Evolutionary conservation across 1,139 yeast species (phyloP).

Genomic region (Ogataea hybrid): DNA sequence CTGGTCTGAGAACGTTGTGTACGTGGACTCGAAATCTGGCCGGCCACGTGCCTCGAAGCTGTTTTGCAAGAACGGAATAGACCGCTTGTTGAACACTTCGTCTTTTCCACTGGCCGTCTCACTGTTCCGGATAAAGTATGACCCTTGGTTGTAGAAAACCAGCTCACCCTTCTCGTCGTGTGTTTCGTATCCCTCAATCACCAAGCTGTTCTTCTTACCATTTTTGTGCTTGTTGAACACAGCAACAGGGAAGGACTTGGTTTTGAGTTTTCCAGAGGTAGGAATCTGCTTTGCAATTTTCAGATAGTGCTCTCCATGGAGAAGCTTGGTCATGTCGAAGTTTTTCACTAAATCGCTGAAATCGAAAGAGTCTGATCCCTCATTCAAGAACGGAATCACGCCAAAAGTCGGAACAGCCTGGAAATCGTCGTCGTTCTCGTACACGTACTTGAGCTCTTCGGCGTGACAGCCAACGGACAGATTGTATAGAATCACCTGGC

Average conservation of each 20-base stretch:
- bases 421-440: constrained; percentile 76
- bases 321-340: constrained; percentile 83
- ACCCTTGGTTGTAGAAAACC: constrained; percentile 78
- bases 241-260: constrained; percentile 66
- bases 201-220: constrained; percentile 65
- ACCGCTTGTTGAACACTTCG: constrained; percentile 45
- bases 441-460: constrained; percentile 72
- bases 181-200: constrained; percentile 73
- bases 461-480: constrained; percentile 86
- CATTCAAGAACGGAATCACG: constrained; percentile 68
- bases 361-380: constrained; percentile 32
- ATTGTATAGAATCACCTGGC: constrained; percentile 82
- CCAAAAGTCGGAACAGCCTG: constrained; percentile 93
- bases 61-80: constrained; percentile 55
- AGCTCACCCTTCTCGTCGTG: constrained; percentile 70
- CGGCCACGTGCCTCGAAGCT: constrained; percentile 59
- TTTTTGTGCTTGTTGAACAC: constrained; percentile 70
- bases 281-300: constrained; percentile 82
- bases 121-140: constrained; percentile 84
- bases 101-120: constrained; percentile 52
- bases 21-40: constrained; percentile 67
- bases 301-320: constrained; percentile 95
- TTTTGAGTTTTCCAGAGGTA: constrained; percentile 56
- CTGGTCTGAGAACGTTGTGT: constrained; percentile 66
- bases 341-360: constrained; percentile 50